Evolutionary conservation across 2,329 filamentous ascomycete genomes (phyloP).

Genomic region (Pezizomycotina sp.): DNA sequence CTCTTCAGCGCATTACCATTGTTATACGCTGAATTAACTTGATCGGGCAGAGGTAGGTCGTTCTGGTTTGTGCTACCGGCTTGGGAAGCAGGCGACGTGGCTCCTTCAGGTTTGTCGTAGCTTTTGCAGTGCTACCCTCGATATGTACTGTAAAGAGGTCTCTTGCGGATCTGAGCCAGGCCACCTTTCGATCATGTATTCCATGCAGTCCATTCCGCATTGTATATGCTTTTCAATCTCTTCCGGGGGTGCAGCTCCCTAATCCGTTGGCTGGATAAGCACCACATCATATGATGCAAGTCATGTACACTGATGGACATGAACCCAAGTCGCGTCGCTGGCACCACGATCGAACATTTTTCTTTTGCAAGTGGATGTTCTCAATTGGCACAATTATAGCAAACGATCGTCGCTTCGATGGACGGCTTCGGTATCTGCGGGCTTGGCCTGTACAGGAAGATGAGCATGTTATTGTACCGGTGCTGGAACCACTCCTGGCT

Average conservation of each 20-base stretch:
- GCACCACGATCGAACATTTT: slow-evolving; percentile 60
- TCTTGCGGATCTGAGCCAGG: slow-evolving; percentile 68
- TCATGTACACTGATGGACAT: slow-evolving; percentile 82
- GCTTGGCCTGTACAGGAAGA: slow-evolving; percentile 76
- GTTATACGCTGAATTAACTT: too few relatives aligned
- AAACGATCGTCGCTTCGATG: slow-evolving; percentile 57
- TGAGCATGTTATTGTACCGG: slow-evolving; percentile 71
- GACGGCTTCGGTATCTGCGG: slow-evolving; percentile 83
- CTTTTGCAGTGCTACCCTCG: slow-evolving; percentile 73
- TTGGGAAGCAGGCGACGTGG: slow-evolving; percentile 19
- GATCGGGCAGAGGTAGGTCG: slow-evolving; percentile 4
- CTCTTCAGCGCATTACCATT: not conserved
- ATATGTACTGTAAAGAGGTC: slow-evolving; percentile 75
- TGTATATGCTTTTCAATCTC: slow-evolving; percentile 62
- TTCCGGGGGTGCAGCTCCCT: slow-evolving; percentile 54
- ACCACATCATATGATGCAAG: slow-evolving; percentile 87
- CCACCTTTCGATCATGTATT: slow-evolving; percentile 72
- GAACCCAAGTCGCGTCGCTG: slow-evolving; percentile 86
- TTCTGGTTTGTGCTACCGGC: slow-evolving; percentile 1
- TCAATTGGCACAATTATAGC: slow-evolving; percentile 67
- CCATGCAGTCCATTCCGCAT: slow-evolving; percentile 60
- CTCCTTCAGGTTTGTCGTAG: slow-evolving; percentile 49
- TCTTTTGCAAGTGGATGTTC: slow-evolving; percentile 64
- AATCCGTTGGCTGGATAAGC: slow-evolving; percentile 71
- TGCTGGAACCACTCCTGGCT: slow-evolving; percentile 55